Evolutionary conservation across 2,329 filamentous ascomycete species (phyloP), one percentile per base, ranked within the genome.

Genomic region (Pestalotiopsis fici): DNA sequence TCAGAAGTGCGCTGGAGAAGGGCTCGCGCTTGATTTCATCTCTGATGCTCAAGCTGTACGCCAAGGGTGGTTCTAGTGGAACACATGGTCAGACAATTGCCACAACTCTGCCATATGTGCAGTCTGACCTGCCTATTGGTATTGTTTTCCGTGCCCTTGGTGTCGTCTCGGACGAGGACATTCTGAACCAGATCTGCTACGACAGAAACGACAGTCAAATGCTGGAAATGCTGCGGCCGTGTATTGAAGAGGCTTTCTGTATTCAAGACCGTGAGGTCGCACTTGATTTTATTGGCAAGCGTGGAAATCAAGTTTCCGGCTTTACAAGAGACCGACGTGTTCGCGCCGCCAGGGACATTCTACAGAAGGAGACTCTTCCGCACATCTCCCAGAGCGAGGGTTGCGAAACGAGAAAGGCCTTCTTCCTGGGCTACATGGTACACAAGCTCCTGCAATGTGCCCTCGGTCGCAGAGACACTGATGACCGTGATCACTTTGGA

Each of bases 341-440:
- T 57, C 91, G 94, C 74, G 95, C 96, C 71, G 96, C 96, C 3
- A 90, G 93, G 75, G 96, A 98, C 73, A 95, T 99, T 72, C 89
- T 99, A 80, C 95, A 98, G 79, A 98, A 98, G 83, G 97, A 99
- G 80, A 92, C 97, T 71, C 83, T 99, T 59, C 97, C 96, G 27
- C 96, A 99, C 76, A 98, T 99, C 69, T 98, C 95, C 1, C 96
- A 99, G 78, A 90, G 88, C 69, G 94, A 98, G 80, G 96, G 96
- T 31, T 97, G 94, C 73, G 95, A 98, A 79, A 98, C 95, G 1
- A 87, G 94, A 68, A 99, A 99, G 79, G 96, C 97, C 2, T 99
- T 97, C 82, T 99, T 98, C 86, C 85, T 99, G 61, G 96, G 97
- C 25, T 99, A 99, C 82, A 99, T 99, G 95, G 93, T 98, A 59